phyloP scores from a whole-genome alignment of 2,329 filamentous ascomycete species.

The Capronia americana region DNA sequence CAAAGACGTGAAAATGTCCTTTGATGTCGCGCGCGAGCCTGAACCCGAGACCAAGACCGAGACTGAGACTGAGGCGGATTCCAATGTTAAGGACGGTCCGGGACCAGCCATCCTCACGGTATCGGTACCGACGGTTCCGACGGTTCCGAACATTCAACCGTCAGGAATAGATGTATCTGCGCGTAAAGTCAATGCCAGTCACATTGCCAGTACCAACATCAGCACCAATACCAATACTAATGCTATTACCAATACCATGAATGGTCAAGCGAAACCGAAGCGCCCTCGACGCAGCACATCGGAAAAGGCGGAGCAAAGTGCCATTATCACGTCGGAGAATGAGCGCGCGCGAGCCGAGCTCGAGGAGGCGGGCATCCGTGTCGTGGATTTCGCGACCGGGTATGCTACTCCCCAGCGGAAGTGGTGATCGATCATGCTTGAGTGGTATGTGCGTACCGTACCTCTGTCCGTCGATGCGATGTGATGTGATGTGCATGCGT shows the following conservation, averaged over 20 bases:
- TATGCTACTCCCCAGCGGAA: not conserved
- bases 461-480: no score
- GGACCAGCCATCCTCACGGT: not conserved
- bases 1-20: not conserved
- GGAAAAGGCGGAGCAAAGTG: not conserved
- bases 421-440: not conserved
- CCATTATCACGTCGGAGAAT: not conserved
- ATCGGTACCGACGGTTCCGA: no score
- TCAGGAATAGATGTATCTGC: no score
- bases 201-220: no score
- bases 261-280: not conserved
- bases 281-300: not conserved
- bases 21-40: not conserved
- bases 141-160: no score
- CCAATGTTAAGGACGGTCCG: not conserved
- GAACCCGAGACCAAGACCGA: no score
- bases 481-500: no score
- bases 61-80: not conserved
- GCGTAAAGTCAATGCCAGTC: no score
- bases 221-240: not conserved
- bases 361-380: not conserved
- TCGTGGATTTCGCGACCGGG: slow-evolving; percentile 4
- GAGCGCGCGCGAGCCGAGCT: slow-evolving; percentile 4
- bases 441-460: not conserved
- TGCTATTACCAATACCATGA: not conserved